phyloP scores from a whole-genome alignment of 2,329 filamentous ascomycete species.

The Phaeosphaeria sp. region DNA sequence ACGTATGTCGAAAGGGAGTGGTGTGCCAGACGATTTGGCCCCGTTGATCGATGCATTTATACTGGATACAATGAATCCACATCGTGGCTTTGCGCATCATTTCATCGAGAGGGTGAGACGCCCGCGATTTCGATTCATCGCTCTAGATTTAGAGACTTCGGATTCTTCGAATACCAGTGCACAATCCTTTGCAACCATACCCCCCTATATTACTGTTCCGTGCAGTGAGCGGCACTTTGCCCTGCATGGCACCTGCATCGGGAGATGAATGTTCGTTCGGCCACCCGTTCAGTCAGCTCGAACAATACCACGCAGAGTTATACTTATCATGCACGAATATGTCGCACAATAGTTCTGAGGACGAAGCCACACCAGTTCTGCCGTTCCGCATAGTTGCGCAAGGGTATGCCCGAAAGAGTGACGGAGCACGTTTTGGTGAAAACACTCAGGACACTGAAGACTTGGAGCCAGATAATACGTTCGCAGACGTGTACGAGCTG shows the following conservation, averaged over 20 bases:
- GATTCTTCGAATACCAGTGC: constrained; percentile 5
- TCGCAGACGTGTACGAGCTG: constrained; percentile 15
- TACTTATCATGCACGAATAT: constrained; percentile 13
- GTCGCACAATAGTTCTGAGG: constrained; percentile 8
- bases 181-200: constrained; percentile 11
- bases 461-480: constrained; percentile 5
- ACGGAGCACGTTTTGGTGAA: constrained; percentile 18
- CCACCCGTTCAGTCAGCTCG: constrained; percentile 6
- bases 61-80: constrained; percentile 11
- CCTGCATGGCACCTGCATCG: neutral
- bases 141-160: constrained; percentile 17
- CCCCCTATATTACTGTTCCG: neutral
- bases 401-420: constrained; percentile 20
- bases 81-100: constrained; percentile 10
- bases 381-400: constrained; percentile 25
- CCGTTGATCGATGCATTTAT: constrained; percentile 7
- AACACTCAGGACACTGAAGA: constrained; percentile 2
- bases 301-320: constrained; percentile 18
- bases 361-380: constrained; percentile 19
- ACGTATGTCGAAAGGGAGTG: constrained; percentile 1
- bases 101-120: constrained; percentile 6
- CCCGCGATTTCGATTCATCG: constrained; percentile 21
- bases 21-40: neutral
- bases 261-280: constrained; percentile 4
- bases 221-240: neutral